phyloP scores from a whole-genome alignment of 2,329 filamentous ascomycete genomes.

The Aschersonia sp. region DNA sequence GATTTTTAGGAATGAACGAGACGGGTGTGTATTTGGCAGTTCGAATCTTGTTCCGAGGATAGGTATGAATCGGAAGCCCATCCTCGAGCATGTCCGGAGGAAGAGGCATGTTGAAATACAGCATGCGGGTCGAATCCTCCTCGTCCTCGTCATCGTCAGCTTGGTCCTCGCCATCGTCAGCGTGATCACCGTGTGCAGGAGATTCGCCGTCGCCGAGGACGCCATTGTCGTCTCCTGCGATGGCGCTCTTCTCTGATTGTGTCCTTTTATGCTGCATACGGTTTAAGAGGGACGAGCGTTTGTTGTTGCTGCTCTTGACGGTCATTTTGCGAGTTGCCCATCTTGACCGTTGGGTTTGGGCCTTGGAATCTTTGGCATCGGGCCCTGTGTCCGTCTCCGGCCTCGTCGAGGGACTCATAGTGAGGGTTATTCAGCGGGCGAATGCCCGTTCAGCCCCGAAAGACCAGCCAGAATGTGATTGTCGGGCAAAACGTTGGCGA shows the following conservation, averaged over 20 bases:
- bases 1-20: constrained; percentile 89
- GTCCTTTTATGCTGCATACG: constrained; percentile 53
- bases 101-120: constrained; percentile 81
- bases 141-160: constrained; percentile 25
- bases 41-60: constrained; percentile 87
- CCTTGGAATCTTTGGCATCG: constrained; percentile 8
- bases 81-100: constrained; percentile 63
- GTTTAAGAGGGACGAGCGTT: constrained; percentile 71
- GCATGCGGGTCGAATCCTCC: constrained; percentile 33
- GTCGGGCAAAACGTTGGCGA: neutral
- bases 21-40: constrained; percentile 95
- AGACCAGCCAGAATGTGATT: constrained; percentile 20
- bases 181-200: constrained; percentile 8
- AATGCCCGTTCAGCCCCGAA: constrained; percentile 22
- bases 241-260: constrained; percentile 53
- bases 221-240: constrained; percentile 20
- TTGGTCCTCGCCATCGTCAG: constrained; percentile 18
- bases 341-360: constrained; percentile 60
- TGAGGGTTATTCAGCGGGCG: constrained; percentile 19
- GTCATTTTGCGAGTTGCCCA: constrained; percentile 91
- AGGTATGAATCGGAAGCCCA: constrained; percentile 55
- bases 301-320: constrained; percentile 59
- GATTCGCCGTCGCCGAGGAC: constrained; percentile 15
- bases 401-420: constrained; percentile 17
- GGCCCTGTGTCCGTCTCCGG: constrained; percentile 15